phyloP scores from a whole-genome alignment of 371 early-diverging fungal species.

The Umbelopsis sp. region DNA sequence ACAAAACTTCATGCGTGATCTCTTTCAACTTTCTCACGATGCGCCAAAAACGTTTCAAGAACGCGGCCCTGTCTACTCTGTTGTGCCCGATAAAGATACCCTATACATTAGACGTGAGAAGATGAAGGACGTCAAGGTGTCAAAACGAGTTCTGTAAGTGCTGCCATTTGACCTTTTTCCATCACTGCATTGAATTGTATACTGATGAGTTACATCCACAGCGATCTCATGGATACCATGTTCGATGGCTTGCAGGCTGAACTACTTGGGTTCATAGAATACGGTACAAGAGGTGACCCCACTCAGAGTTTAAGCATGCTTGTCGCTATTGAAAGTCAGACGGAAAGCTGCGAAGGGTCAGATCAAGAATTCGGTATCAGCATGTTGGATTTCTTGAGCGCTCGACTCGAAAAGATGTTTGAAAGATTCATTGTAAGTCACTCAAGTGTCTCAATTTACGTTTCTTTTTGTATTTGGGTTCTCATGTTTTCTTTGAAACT shows the following conservation, averaged over 20 bases:
- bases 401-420: slow-evolving; percentile 71
- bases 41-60: slow-evolving; percentile 50
- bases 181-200: not conserved
- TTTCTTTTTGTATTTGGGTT: not conserved
- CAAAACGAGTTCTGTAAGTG: slow-evolving; percentile 59
- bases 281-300: slow-evolving; percentile 78
- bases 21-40: slow-evolving; percentile 64
- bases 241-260: slow-evolving; percentile 81
- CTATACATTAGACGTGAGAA: slow-evolving; percentile 56
- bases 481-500: not conserved
- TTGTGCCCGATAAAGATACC: slow-evolving; percentile 45
- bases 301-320: slow-evolving; percentile 84
- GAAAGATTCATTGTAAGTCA: slow-evolving; percentile 75
- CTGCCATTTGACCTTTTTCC: not conserved
- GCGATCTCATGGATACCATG: slow-evolving; percentile 79
- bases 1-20: slow-evolving; percentile 83
- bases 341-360: slow-evolving; percentile 64
- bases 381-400: slow-evolving; percentile 69
- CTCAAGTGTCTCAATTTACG: not conserved
- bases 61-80: slow-evolving; percentile 43
- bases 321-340: slow-evolving; percentile 74
- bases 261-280: slow-evolving; percentile 73
- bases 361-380: slow-evolving; percentile 68
- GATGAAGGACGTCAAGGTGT: slow-evolving; percentile 66
- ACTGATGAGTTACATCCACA: slow-evolving; percentile 23